Conservation (phyloP, 345 rosid species). For the Eucalyptus curtisii region DNA sequence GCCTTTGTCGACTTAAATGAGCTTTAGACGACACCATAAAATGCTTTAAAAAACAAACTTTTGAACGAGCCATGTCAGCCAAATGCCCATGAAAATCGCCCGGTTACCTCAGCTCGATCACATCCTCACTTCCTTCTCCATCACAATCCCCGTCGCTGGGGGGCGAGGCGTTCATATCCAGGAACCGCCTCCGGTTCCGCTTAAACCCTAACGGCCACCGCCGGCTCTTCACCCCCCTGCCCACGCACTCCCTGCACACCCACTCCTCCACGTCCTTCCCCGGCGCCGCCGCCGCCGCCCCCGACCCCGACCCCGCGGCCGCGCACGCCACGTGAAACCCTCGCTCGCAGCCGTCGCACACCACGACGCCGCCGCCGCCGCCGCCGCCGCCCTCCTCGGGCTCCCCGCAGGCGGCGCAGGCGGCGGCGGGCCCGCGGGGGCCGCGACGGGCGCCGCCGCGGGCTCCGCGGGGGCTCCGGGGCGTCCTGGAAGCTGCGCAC, state of each 20-base stretch:
- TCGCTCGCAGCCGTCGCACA: constrained; percentile 92
- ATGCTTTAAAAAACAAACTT: not conserved
- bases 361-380: constrained; percentile 23
- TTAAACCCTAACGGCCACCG: constrained; percentile 81
- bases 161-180: constrained; percentile 91
- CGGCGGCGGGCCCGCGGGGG: not conserved
- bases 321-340: constrained; percentile 64
- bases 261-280: constrained; percentile 41
- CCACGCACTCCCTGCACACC: constrained; percentile 60
- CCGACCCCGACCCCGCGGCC: constrained; percentile 3
- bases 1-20: not conserved
- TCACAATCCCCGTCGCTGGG: constrained; percentile 72
- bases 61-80: not conserved
- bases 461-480: constrained; percentile 46
- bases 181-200: constrained; percentile 48
- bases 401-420: constrained; percentile 22
- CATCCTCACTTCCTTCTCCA: constrained; percentile 15
- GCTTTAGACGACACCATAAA: not conserved
- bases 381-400: constrained; percentile 36
- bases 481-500: constrained; percentile 54
- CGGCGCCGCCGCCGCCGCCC: not conserved
- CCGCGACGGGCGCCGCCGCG: constrained; percentile 8
- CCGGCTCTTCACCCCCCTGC: constrained; percentile 52
- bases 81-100: not conserved
- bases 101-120: constrained; percentile 39